Percentiles rank a stretch among this genome's conserved stretches.
Evolutionary conservation across 225 moss, liverwort and hornwort species (phyloP).

Genomic region (Rhytidiadelphus loreus): DNA sequence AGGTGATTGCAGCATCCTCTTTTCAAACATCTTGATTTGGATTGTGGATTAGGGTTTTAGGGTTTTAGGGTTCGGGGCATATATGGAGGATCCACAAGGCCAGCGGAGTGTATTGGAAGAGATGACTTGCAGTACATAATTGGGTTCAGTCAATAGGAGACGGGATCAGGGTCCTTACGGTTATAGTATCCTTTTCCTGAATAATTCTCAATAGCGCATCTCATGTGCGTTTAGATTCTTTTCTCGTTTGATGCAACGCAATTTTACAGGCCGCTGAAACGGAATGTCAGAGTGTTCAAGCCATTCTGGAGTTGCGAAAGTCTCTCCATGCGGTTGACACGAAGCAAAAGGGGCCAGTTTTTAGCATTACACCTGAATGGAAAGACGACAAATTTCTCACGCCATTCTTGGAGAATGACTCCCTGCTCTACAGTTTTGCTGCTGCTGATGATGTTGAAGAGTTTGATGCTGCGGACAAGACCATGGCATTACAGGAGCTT

Average conservation of each 20-base stretch:
- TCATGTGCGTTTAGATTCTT: background rate
- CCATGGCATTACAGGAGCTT: background rate
- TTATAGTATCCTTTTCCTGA: background rate
- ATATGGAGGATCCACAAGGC: background rate
- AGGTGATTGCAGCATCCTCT: slow-evolving; percentile 7
- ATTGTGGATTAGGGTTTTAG: background rate
- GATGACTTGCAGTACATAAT: background rate
- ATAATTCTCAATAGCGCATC: background rate
- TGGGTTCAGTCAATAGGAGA: background rate
- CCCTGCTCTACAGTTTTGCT: slow-evolving; percentile 52
- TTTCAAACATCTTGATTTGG: background rate
- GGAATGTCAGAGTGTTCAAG: slow-evolving; percentile 1
- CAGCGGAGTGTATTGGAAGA: background rate
- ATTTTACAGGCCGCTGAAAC: slow-evolving; percentile 31
- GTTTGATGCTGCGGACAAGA: background rate
- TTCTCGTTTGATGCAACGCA: background rate
- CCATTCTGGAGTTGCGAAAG: slow-evolving; percentile 3
- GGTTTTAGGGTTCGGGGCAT: background rate
- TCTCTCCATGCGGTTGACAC: background rate
- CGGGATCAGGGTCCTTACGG: background rate
- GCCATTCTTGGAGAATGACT: slow-evolving; percentile 40
- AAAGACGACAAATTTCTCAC: slow-evolving; percentile 47
- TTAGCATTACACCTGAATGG: slow-evolving; percentile 1
- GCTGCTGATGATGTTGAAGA: slow-evolving; percentile 12
- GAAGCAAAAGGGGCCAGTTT: background rate